Evolutionary conservation across 768 basidiomycete genomes (phyloP), one percentile per base, ranked within the genome.

Genomic region (Exidia glandulosa): DNA sequence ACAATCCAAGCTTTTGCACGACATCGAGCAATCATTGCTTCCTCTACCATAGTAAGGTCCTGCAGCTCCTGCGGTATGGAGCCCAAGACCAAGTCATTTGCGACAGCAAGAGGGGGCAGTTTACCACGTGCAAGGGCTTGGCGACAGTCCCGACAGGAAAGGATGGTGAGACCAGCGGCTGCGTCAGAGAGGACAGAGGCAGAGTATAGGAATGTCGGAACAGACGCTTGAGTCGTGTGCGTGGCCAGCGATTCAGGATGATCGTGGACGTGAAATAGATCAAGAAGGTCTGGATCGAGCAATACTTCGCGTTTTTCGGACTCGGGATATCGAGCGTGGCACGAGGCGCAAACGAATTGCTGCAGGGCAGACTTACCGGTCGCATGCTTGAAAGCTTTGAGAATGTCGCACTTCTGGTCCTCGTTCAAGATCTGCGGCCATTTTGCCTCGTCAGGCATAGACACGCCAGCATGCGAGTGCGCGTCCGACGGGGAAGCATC

Each of bases 1-100:
- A 77, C 58, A 30, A 77, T 67, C 67, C 69, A 74, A 54, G 59
- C 47, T 52, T 65, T 76, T 0, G 75, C 68, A 0, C 70, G 66
- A 62, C 72, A 76, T 9, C 63, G 61, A 0, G 73, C 66, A 50
- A 78, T 75, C 70, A 77, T 75, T 0, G 71, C 65, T 63, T 77
- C 75, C 59, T 78, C 75, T 6, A 78, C 67, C 19, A 69, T 57
- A 1, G 71, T 73, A 1, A 77, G 50, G 52, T 73, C 67, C 19
- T 63, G 45, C 16, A 77, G 58, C 25, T 64, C 67, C 12, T 56
- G 23, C 0, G 74, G 75, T 2, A 75, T 63, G 5, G 34, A 14
- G 7, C 75, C 74, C 2, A 76, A 5, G 54, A 60, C 70, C 7
- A 65, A 63, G 16, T 64, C 50, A 64, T 76, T 76, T 0, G 74